These are phyloP conservation scores for Glycine soja DNA, from an alignment of 306 rosid genomes.

Conservation along the genomic window DNA sequence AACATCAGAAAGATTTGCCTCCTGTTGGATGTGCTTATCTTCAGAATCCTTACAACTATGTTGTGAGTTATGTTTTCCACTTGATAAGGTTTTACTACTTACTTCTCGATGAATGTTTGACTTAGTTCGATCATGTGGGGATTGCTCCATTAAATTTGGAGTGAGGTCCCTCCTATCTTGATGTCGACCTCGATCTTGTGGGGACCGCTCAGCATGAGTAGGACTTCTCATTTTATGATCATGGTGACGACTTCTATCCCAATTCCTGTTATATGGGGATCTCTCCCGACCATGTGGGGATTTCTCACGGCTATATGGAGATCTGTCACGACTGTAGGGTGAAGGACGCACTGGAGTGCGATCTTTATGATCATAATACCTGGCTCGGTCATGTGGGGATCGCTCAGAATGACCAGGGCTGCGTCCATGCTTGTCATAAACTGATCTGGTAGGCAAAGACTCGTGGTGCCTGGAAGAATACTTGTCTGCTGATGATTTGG, in stretches of 20 bases:
- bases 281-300: slow-evolving; percentile 3
- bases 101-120: not conserved
- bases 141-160: not conserved
- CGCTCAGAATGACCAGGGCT: slow-evolving; percentile 1
- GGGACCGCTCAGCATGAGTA: not conserved
- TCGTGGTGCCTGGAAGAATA: not conserved
- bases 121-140: not conserved
- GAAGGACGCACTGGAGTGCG: not conserved
- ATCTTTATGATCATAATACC: not conserved
- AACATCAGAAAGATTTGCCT: not conserved
- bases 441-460: not conserved
- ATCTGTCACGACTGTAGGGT: not conserved
- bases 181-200: not conserved
- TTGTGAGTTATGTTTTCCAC: not conserved
- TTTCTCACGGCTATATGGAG: not conserved
- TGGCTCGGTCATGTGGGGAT: not conserved
- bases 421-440: not conserved
- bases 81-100: not conserved
- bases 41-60: not conserved
- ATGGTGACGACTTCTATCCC: not conserved
- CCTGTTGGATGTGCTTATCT: not conserved
- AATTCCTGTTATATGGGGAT: not conserved
- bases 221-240: not conserved
- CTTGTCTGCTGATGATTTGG: not conserved
- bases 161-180: not conserved